These are phyloP conservation scores for Candida wancherniae DNA, from an alignment of 805 yeast species.

Conservation along the genomic window DNA sequence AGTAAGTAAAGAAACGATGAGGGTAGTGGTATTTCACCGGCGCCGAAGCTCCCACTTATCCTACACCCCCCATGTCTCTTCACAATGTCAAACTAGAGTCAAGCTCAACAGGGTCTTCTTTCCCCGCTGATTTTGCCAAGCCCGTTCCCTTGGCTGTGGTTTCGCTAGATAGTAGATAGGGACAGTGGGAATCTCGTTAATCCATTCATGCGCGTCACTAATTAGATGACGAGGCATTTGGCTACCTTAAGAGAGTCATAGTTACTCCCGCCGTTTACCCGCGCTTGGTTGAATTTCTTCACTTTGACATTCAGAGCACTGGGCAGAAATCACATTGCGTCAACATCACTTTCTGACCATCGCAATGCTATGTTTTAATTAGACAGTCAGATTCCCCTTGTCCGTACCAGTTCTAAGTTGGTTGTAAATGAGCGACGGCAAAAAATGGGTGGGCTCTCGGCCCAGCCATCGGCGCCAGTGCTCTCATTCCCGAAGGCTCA, in stretches of 20 bases:
- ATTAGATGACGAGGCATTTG: conserved; percentile 35
- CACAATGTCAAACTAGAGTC: conserved; percentile 38
- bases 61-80: conserved; percentile 35
- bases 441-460: too few relatives aligned
- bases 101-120: conserved; percentile 38
- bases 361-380: conserved; percentile 43
- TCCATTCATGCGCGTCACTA: conserved; percentile 19
- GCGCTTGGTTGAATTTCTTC: conserved; percentile 42
- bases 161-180: conserved; percentile 25
- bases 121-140: conserved; percentile 30
- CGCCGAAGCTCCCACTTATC: conserved; percentile 43
- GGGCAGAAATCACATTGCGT: conserved; percentile 44
- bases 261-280: conserved; percentile 42
- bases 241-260: conserved; percentile 42
- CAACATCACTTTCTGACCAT: conserved; percentile 42
- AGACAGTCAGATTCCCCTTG: conserved; percentile 19
- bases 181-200: conserved; percentile 25
- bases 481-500: too few relatives aligned
- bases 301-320: conserved; percentile 40
- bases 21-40: conserved; percentile 41
- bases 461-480: too few relatives aligned
- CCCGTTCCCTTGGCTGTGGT: conserved; percentile 25
- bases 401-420: too few relatives aligned
- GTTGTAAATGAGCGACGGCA: too few relatives aligned
- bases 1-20: conserved; percentile 34